Conservation (phyloP, 2,329 filamentous ascomycete species). For the Colletotrichum nymphaeae region DNA sequence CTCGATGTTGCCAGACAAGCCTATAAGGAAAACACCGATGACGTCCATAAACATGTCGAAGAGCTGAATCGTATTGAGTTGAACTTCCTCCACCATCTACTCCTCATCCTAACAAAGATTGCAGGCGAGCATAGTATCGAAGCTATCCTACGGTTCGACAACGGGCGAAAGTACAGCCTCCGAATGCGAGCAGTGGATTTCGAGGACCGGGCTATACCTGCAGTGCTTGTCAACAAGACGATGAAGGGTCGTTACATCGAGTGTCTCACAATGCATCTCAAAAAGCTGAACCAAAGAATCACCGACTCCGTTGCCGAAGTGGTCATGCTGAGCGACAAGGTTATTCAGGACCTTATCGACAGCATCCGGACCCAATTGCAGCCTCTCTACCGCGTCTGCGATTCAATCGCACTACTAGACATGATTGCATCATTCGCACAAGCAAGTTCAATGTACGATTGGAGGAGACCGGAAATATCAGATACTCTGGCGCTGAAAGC, state of each 20-base stretch:
- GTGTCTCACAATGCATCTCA: slow-evolving; percentile 86
- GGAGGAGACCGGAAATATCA: slow-evolving; percentile 75
- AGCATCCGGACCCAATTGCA: slow-evolving; percentile 79
- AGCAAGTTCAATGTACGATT: slow-evolving; percentile 70
- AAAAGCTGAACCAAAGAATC: slow-evolving; percentile 84
- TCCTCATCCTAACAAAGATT: background rate
- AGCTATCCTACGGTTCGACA: slow-evolving; percentile 80
- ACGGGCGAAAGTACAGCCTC: slow-evolving; percentile 83
- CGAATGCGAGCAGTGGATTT: slow-evolving; percentile 72
- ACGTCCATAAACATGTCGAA: slow-evolving; percentile 78
- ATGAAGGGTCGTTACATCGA: slow-evolving; percentile 81
- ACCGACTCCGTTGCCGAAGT: slow-evolving; percentile 86
- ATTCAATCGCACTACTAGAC: slow-evolving; percentile 87
- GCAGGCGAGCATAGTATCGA: slow-evolving; percentile 67
- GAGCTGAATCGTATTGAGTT: slow-evolving; percentile 69
- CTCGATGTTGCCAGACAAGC: slow-evolving; percentile 90
- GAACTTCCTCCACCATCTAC: background rate
- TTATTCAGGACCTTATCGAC: slow-evolving; percentile 77
- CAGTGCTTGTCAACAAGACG: slow-evolving; percentile 81
- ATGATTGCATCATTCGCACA: slow-evolving; percentile 85
- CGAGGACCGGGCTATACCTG: slow-evolving; percentile 69
- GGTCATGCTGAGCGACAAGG: slow-evolving; percentile 82
- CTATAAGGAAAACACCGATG: slow-evolving; percentile 88
- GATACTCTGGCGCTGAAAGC: slow-evolving; percentile 77
- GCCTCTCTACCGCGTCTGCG: slow-evolving; percentile 83